phyloP scores from a whole-genome alignment of 768 basidiomycete species.

The Collybia mongolica region DNA sequence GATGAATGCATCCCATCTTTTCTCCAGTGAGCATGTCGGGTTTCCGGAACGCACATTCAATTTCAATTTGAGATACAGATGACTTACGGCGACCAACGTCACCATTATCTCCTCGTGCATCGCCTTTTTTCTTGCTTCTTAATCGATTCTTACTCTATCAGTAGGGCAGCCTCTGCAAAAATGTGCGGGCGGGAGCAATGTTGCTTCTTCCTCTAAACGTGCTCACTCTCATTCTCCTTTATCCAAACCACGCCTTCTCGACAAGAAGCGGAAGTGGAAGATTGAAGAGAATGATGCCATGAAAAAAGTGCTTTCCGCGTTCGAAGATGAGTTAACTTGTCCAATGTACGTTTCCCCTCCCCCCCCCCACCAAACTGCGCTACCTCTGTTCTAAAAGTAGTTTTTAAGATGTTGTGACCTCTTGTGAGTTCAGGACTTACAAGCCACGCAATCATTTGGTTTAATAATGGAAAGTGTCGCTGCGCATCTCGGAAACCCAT shows the following conservation, averaged over 20 bases:
- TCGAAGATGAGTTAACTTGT: conserved; percentile 67
- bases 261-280: conserved; percentile 47
- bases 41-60: not conserved
- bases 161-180: not conserved
- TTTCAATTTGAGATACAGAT: conserved; percentile 4
- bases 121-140: not conserved
- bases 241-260: conserved; percentile 9
- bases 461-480: conserved; percentile 43
- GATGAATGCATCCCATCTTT: not conserved
- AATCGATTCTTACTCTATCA: not conserved
- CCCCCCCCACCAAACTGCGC: not conserved
- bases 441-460: not conserved
- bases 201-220: no score
- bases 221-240: conserved; percentile 8
- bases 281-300: conserved; percentile 19
- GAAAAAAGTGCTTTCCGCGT: conserved; percentile 35
- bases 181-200: not conserved
- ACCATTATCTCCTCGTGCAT: not conserved
- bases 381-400: conserved; percentile 1
- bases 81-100: conserved; percentile 2
- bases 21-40: conserved; percentile 5
- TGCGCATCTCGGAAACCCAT: conserved; percentile 64
- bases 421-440: conserved; percentile 42
- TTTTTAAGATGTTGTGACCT: conserved; percentile 64
- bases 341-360: conserved; percentile 55